Base-by-base conservation (phyloP, 176 grass and related monocot genomes). In the Typha latifolia region DNA sequence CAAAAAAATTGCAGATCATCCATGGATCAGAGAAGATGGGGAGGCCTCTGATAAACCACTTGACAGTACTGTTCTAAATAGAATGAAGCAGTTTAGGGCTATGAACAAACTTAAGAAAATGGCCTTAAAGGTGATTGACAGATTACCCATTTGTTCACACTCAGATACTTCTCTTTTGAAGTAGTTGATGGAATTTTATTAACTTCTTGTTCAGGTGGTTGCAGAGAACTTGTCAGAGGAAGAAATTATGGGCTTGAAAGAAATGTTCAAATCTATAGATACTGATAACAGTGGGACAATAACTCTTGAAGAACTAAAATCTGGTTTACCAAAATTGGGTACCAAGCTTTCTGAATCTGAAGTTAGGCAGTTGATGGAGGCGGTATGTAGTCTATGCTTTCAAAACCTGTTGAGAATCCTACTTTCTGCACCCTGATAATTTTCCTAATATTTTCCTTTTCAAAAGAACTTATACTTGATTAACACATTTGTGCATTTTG, bases 61-160 rank as follows among this genome's bases (percentile, higher is more conserved):
- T 22, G 90, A 95, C 37, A 80, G 90, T 74, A 86, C 84, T 10
- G 90, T 95, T 56, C 83, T 95, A 34, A 76, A 79, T 69, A 84
- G 90, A 73, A 68, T 95, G 67, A 95, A 95, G 62, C 86, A 90
- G 22, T 90, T 90, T 72, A 81, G 78, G 77, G 86, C 84, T 21
- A 90, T 90, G 86, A 95, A 95, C 81, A 86, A 90, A 72, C 87
- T 95, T 71, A 95, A 95, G 84, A 95, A 95, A 82, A 86, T 84
- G 1, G 91, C 91, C 8, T 4, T 87, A 20, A 87, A 87, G 74
- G 91, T 95, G 61, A 72, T 43, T 43, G 37, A 82, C 5, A 32
- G 8, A 3, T 66, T 37, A 61, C 14, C 32, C 3, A 32, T 47
- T 49, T 26, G 56, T 24, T 53, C 66, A 69, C 73, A 55, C 19